Percentiles rank a stretch among this genome's conserved stretches.
Conservation (phyloP, 225 moss, liverwort and hornwort genomes). For the Neckera pumila region DNA sequence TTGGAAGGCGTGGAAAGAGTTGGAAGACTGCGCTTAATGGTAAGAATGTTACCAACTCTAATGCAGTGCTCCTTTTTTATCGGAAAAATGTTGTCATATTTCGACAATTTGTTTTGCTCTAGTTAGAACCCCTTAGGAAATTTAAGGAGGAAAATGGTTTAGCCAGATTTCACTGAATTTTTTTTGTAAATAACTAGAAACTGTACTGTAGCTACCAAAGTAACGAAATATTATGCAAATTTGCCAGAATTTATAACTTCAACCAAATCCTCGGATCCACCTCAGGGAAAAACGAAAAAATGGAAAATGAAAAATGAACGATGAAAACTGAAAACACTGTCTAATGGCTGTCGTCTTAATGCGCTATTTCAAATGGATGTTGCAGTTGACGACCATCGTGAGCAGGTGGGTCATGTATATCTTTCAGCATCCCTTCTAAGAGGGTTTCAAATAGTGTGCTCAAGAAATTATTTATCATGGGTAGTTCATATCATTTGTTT, state of each 20-base stretch:
- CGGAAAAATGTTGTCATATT: neutral
- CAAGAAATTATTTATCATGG: neutral
- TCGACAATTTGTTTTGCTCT: neutral
- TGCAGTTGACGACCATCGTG: neutral
- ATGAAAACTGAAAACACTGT: neutral
- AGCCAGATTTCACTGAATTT: neutral
- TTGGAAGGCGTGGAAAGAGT: slow-evolving; percentile 64
- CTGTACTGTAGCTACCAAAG: neutral
- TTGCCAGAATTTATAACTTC: neutral
- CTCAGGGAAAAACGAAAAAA: neutral
- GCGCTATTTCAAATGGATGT: neutral
- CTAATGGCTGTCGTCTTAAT: neutral
- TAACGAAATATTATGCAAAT: neutral
- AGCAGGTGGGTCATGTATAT: neutral
- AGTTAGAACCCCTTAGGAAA: neutral
- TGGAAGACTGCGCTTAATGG: slow-evolving; percentile 61
- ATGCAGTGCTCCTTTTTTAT: neutral
- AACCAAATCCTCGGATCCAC: neutral
- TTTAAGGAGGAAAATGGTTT: neutral
- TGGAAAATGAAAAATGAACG: neutral
- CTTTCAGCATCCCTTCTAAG: neutral
- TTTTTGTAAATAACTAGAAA: neutral
- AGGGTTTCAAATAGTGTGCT: neutral
- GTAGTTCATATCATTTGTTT: neutral
- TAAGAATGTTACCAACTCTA: neutral